Evolutionary conservation across 495 filamentous ascomycete species (phyloP).

Genomic region (Aspergillus ellipticus): DNA sequence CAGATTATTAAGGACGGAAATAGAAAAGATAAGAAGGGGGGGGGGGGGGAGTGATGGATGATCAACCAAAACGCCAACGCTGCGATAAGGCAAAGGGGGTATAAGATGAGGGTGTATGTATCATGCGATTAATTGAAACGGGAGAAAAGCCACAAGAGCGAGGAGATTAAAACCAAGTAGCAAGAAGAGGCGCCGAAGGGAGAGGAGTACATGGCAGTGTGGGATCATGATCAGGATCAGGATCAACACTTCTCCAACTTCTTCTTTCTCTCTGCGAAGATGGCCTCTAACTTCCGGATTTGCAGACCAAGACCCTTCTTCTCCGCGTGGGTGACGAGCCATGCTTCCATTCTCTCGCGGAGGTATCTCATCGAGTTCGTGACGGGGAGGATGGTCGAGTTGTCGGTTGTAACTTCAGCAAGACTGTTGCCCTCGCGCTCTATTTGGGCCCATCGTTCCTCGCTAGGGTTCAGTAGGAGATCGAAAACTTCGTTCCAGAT

Average conservation of each 20-base stretch:
- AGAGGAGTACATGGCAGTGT: conserved; percentile 6
- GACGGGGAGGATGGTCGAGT: conserved; percentile 54
- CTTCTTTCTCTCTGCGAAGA: conserved; percentile 66
- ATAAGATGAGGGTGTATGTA: conserved; percentile 6
- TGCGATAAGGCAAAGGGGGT: conserved; percentile 4
- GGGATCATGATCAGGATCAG: too few relatives aligned
- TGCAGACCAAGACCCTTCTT: conserved; percentile 61
- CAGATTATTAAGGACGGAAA: not conserved
- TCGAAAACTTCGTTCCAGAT: conserved; percentile 85
- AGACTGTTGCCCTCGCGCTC: conserved; percentile 52
- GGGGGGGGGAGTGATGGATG: not conserved
- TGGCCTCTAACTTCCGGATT: conserved; percentile 61
- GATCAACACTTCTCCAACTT: conserved; percentile 33
- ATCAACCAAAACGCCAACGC: conserved; percentile 14
- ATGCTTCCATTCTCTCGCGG: conserved; percentile 78
- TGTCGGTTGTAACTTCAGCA: not conserved
- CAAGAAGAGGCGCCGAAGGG: not conserved
- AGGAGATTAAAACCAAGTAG: not conserved
- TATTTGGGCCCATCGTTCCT: conserved; percentile 45
- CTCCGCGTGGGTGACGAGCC: conserved; percentile 77
- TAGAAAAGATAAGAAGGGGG: not conserved
- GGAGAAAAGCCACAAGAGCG: conserved; percentile 4
- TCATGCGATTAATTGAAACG: conserved; percentile 8
- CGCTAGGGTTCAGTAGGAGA: conserved; percentile 75
- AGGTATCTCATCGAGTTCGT: conserved; percentile 59